phyloP scores from a whole-genome alignment of 2,329 filamentous ascomycete genomes.

The Aspergillus novoparasiticus region DNA sequence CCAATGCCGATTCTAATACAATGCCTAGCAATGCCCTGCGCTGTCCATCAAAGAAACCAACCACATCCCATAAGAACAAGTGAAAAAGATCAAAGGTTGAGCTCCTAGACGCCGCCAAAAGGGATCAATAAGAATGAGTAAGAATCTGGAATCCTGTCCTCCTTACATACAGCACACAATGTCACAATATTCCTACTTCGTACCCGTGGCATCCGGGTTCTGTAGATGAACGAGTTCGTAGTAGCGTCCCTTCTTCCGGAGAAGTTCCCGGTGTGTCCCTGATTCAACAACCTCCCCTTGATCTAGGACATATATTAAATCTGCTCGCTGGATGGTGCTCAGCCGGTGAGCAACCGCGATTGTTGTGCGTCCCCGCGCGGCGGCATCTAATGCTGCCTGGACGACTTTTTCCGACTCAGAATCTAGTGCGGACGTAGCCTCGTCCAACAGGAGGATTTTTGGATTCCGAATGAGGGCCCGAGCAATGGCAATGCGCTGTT shows the following conservation, averaged over 20 bases:
- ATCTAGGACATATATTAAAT: constrained; percentile 48
- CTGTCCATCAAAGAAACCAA: not conserved
- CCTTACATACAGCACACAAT: not conserved
- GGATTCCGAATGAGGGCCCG: constrained; percentile 79
- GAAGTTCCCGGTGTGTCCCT: constrained; percentile 45
- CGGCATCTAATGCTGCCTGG: constrained; percentile 76
- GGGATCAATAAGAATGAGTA: not conserved
- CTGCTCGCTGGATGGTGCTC: constrained; percentile 44
- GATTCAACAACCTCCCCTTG: constrained; percentile 47
- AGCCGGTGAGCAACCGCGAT: constrained; percentile 48
- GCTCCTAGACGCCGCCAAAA: not conserved
- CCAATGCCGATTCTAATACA: not conserved
- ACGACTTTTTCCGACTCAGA: constrained; percentile 84
- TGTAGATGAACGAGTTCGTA: constrained; percentile 49
- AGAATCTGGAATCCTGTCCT: not conserved
- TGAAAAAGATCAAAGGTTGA: not conserved
- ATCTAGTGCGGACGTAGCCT: constrained; percentile 85
- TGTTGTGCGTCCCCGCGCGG: constrained; percentile 56
- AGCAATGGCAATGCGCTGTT: constrained; percentile 86
- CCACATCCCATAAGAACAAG: not conserved
- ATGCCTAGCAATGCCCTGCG: not conserved
- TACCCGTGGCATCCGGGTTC: constrained; percentile 29
- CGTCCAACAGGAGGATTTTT: constrained; percentile 81
- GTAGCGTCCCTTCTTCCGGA: constrained; percentile 41
- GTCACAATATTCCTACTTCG: not conserved